Conservation (phyloP, 176 grass and related monocot species). For the Carex littledalei region DNA sequence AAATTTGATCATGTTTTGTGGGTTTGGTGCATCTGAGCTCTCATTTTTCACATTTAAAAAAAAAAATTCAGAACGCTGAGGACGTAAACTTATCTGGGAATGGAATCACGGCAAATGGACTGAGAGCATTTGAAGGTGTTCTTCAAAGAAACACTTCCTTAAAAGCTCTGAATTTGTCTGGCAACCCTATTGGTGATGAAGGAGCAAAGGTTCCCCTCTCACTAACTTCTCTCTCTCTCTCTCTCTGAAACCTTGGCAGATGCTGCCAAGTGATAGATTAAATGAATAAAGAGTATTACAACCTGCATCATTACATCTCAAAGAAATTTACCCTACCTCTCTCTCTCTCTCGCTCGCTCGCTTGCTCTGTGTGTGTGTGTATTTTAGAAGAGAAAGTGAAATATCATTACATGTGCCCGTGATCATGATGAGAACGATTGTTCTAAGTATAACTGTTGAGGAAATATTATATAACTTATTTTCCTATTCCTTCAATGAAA, state of each 20-base stretch:
- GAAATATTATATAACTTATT: background rate
- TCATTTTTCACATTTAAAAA: background rate
- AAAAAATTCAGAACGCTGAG: slow-evolving; percentile 66
- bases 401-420: background rate
- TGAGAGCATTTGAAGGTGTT: slow-evolving; percentile 89
- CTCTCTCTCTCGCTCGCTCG: too few species aligned
- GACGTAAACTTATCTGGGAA: slow-evolving; percentile 93
- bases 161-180: slow-evolving; percentile 83
- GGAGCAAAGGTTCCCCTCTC: slow-evolving; percentile 86
- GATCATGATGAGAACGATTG: background rate
- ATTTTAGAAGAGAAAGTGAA: background rate
- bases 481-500: background rate
- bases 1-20: background rate
- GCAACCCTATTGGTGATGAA: slow-evolving; percentile 94
- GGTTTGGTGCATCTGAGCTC: background rate
- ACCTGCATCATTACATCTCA: too few species aligned
- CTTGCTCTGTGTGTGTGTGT: background rate
- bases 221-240: background rate
- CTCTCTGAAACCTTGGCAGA: too few species aligned
- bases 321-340: too few species aligned
- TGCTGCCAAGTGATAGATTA: too few species aligned
- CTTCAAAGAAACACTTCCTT: slow-evolving; percentile 92
- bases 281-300: too few species aligned
- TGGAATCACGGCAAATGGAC: slow-evolving; percentile 74
- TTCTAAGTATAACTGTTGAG: background rate